These are phyloP conservation scores for Prinsepia uniflora DNA, from an alignment of 306 rosid species.

Conservation along the genomic window DNA sequence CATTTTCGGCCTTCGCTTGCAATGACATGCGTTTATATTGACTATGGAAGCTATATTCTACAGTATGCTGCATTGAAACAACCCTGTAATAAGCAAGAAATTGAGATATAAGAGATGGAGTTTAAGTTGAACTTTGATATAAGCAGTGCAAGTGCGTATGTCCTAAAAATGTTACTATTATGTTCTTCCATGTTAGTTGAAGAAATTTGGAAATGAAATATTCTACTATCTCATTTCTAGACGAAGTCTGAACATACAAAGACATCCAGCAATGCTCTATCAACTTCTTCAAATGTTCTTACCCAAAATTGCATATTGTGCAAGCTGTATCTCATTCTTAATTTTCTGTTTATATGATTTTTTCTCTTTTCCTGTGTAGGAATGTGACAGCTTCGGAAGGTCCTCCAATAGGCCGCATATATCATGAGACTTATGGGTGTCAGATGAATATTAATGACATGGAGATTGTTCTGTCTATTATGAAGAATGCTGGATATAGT, in stretches of 20 bases:
- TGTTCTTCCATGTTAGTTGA: neutral
- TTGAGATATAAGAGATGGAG: neutral
- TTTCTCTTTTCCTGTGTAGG: constrained; percentile 31
- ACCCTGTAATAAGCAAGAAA: neutral
- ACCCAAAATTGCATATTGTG: neutral
- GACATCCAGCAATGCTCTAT: neutral
- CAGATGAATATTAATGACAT: constrained; percentile 96
- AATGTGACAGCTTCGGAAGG: constrained; percentile 43
- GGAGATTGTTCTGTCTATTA: constrained; percentile 85
- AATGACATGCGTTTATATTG: neutral
- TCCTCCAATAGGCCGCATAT: constrained; percentile 64
- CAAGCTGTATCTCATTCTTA: neutral
- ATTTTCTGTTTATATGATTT: neutral
- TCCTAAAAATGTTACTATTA: neutral
- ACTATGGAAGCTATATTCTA: neutral
- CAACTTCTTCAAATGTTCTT: neutral
- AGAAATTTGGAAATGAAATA: neutral
- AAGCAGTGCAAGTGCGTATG: neutral
- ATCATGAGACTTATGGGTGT: constrained; percentile 97
- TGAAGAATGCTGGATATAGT: constrained; percentile 80
- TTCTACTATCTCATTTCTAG: neutral
- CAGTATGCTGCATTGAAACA: neutral
- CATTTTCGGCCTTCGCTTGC: neutral
- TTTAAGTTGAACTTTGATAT: neutral
- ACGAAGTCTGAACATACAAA: neutral